Percentiles rank a stretch among this genome's conserved stretches.
These are phyloP conservation scores for Termitomyces sp. DNA, from an alignment of 768 basidiomycete species.

Conservation along the genomic window DNA sequence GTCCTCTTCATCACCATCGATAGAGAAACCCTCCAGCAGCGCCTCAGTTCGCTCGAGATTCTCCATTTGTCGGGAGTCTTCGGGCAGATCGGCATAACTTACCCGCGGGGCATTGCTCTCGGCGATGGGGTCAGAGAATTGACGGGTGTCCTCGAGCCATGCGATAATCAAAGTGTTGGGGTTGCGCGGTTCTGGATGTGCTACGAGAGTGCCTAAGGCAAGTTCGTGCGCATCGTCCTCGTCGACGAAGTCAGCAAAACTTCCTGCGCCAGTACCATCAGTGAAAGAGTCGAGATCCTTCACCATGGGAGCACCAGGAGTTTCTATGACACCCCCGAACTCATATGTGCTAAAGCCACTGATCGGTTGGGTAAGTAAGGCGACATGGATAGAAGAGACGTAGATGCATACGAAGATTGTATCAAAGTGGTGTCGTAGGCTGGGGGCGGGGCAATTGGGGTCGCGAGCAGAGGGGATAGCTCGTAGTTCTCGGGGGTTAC, in stretches of 20 bases:
- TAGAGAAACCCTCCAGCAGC: slow-evolving; percentile 5
- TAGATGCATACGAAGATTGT: slow-evolving; percentile 12
- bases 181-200: slow-evolving; percentile 21
- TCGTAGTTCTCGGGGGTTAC: background rate
- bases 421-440: slow-evolving; percentile 8
- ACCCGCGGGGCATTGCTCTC: slow-evolving; percentile 9
- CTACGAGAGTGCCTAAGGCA: slow-evolving; percentile 23
- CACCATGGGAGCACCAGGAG: slow-evolving; percentile 41
- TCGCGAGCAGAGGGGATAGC: slow-evolving; percentile 5
- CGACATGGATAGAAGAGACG: background rate
- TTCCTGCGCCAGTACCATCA: slow-evolving; percentile 48
- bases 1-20: slow-evolving; percentile 5
- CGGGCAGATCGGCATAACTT: slow-evolving; percentile 9
- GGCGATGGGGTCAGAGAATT: slow-evolving; percentile 12
- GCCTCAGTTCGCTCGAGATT: slow-evolving; percentile 9
- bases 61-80: slow-evolving; percentile 7
- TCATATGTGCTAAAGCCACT: slow-evolving; percentile 9
- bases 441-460: slow-evolving; percentile 2
- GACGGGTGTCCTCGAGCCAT: slow-evolving; percentile 32
- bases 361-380: background rate
- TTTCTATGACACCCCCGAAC: slow-evolving; percentile 13
- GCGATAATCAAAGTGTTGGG: slow-evolving; percentile 27
- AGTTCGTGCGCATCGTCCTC: slow-evolving; percentile 27
- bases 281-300: slow-evolving; percentile 57
- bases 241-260: slow-evolving; percentile 39